phyloP scores from a whole-genome alignment of 1,284 basidiomycete species.

The Rhodotorula sp. region DNA sequence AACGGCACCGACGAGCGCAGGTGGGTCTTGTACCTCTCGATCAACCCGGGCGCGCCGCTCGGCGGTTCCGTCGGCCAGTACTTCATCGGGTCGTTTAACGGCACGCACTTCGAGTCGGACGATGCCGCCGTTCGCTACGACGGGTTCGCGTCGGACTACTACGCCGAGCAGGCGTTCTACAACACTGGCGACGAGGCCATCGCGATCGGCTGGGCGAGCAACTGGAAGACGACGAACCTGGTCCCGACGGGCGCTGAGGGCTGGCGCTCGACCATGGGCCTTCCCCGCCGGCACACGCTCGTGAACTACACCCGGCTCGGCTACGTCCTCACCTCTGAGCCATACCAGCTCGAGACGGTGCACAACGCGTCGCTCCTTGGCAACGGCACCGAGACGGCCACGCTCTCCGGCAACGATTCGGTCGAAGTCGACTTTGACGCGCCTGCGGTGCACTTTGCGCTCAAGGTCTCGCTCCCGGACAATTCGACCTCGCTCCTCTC shows the following conservation, averaged over 20 bases:
- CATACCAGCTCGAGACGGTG: conserved; percentile 12
- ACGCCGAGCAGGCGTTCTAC: not conserved
- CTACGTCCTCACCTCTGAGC: conserved; percentile 7
- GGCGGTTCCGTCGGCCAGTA: conserved; percentile 10
- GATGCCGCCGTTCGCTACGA: not conserved
- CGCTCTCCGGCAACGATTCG: not conserved
- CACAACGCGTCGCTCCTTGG: conserved; percentile 7
- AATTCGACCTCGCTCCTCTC: not conserved
- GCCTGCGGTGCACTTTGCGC: conserved; percentile 4
- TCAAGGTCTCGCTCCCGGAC: conserved; percentile 9
- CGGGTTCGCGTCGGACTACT: conserved; percentile 12
- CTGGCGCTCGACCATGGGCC: conserved; percentile 17
- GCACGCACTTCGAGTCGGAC: conserved; percentile 1
- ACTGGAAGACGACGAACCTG: conserved; percentile 15
- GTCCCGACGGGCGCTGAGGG: conserved; percentile 17
- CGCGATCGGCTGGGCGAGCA: conserved; percentile 2
- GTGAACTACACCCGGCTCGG: conserved; percentile 7
- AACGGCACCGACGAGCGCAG: not conserved
- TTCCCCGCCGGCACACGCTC: conserved; percentile 20
- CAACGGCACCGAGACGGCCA: not conserved
- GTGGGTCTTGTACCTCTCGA: conserved; percentile 5
- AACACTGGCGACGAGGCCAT: not conserved
- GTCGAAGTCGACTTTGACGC: conserved; percentile 6
- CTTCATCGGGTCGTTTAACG: conserved; percentile 12
- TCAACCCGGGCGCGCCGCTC: conserved; percentile 15